phyloP scores from a whole-genome alignment of 129 eudicot species.

The Deinandra increscens region DNA sequence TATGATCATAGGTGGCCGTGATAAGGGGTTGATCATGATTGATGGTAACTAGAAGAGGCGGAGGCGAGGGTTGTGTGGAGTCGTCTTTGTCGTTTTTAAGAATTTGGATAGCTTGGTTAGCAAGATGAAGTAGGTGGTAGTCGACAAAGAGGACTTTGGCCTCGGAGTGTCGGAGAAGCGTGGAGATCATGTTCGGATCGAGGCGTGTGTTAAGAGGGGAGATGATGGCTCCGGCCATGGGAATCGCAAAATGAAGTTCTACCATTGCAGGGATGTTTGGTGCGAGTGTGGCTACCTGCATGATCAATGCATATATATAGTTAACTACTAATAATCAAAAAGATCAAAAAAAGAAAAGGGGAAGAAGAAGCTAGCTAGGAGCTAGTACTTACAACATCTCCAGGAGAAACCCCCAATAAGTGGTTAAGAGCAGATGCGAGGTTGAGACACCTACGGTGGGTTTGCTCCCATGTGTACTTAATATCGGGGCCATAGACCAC shows the following conservation, averaged over 20 bases:
- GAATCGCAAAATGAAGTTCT: slow-evolving; percentile 9
- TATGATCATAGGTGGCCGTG: not conserved
- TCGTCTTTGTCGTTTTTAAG: not conserved
- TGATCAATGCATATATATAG: no score
- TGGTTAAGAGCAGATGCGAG: not conserved
- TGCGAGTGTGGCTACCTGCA: slow-evolving; percentile 17
- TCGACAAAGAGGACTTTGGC: slow-evolving; percentile 10
- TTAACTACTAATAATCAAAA: no score
- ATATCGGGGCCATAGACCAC: not conserved
- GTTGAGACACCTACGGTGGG: not conserved
- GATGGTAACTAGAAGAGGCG: slow-evolving; percentile 4
- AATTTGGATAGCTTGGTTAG: slow-evolving; percentile 1
- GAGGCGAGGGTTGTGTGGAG: not conserved
- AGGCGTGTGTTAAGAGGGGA: slow-evolving; percentile 17
- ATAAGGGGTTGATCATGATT: no score
- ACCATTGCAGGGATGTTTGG: slow-evolving; percentile 17
- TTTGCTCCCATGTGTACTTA: not conserved
- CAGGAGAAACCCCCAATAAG: not conserved
- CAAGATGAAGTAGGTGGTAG: slow-evolving; percentile 3
- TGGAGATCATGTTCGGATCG: slow-evolving; percentile 5
- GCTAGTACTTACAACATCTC: not conserved
- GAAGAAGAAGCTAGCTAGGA: no score
- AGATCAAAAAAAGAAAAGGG: no score
- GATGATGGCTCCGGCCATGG: slow-evolving; percentile 13
- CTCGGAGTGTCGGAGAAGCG: slow-evolving; percentile 4